Evolutionary conservation across 768 basidiomycete species (phyloP), one percentile per base, ranked within the genome.

Genomic region (Hericium rajendrae): DNA sequence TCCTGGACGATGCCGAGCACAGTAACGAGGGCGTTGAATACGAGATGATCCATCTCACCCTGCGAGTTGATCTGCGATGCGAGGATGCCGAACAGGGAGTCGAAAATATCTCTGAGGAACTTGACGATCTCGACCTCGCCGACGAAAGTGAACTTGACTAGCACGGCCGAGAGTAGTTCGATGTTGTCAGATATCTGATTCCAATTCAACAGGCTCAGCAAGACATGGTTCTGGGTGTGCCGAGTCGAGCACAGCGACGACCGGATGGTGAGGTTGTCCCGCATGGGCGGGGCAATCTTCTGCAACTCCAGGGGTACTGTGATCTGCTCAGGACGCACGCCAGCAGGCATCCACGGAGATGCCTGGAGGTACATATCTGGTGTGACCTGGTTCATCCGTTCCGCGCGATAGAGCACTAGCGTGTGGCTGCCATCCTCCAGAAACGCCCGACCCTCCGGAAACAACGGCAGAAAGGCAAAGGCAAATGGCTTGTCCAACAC

Each of bases 101-200:
- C 92, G 67, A 98, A 93, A 60, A 94, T 91, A 66, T 91, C 84
- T 24, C 88, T 82, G 18, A 93, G 76, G 69, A 93, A 94, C 69
- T 94, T 94, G 69, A 94, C 88, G 38, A 94, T 92, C 71, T 98
- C 94, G 16, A 90, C 86, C 70, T 98, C 94, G 9, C 89, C 86
- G 16, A 94, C 93, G 67, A 94, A 97, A 2, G 87, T 86, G 69
- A 97, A 92, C 70, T 90, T 85, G 60, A 79, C 78, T 54, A 98
- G 80, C 12, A 91, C 81, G 0, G 83, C 79, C 3, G 84, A 76
- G 16, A 97, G 77, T 11, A 81, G 68, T 9, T 86, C 84, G 6
- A 32, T 32, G 57, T 80, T 78, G 57, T 88, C 83, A 1, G 68
- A 64, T 12, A 91, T 73, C 51, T 78, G 76, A 66, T 90, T 84